These are phyloP conservation scores for Fragilariopsis cylindrus DNA, from an alignment of 108 stramenopile species.

Conservation along the genomic window DNA sequence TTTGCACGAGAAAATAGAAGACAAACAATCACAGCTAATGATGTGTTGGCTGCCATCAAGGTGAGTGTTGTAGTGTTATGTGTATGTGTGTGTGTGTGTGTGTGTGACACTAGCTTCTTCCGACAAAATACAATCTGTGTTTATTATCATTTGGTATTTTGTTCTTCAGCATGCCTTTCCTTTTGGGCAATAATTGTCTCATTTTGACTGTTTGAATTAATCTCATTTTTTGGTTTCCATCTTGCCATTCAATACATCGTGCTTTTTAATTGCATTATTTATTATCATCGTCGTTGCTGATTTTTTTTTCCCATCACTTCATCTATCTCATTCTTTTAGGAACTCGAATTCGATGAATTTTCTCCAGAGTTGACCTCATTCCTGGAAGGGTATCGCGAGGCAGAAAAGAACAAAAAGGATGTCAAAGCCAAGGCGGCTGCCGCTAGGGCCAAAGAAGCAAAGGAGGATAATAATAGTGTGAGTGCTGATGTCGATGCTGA, in stretches of 20 bases:
- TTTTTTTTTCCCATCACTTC: not conserved
- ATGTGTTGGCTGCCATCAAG: constrained; percentile 81
- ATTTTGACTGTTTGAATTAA: not conserved
- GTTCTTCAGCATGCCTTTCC: too few relatives aligned
- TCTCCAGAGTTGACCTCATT: constrained; percentile 62
- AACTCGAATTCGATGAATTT: constrained; percentile 87
- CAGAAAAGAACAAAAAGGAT: constrained; percentile 76
- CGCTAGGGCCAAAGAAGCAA: constrained; percentile 19
- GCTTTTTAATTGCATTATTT: too few relatives aligned
- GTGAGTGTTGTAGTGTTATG: constrained; percentile 27
- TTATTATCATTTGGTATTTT: too few relatives aligned
- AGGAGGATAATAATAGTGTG: constrained; percentile 7
- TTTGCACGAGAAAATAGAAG: constrained; percentile 84
- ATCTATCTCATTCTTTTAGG: constrained; percentile 37
- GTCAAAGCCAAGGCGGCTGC: constrained; percentile 58
- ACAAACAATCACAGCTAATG: constrained; percentile 87
- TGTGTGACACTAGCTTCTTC: too few relatives aligned
- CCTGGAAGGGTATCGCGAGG: constrained; percentile 68
- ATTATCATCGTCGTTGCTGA: not conserved
- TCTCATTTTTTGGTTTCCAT: not conserved
- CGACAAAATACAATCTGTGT: too few relatives aligned
- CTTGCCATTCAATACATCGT: not conserved
- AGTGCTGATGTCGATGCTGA: constrained; percentile 15
- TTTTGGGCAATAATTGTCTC: too few relatives aligned
- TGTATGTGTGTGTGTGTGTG: too few relatives aligned